Base-by-base conservation (phyloP, 1,284 basidiomycete genomes). In the Porogramme epimiltina region DNA sequence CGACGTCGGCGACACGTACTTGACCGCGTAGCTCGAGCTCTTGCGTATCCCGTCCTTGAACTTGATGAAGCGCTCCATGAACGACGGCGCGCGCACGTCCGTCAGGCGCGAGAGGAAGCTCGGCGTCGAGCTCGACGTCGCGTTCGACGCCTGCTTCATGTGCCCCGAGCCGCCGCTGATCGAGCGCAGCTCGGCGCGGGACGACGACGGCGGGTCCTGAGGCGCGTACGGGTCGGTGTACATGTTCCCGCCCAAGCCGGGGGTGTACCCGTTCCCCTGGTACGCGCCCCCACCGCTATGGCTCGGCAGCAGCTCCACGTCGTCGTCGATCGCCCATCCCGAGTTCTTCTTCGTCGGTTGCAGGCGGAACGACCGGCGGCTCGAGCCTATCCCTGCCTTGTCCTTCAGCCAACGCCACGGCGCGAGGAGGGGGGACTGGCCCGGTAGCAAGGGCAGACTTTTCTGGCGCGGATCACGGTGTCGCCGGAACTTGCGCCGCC, bases 241-340 rank as follows among this genome's bases (percentile, higher is more conserved):
- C 15, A 46, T 31, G 28, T 31, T 41, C 22, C 31, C 23, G 22
- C 18, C 18, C 37, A n/a, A n/a, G n/a, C n/a, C n/a, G n/a, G n/a
- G n/a, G n/a, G n/a, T n/a, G n/a, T n/a, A n/a, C n/a, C n/a, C n/a
- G n/a, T n/a, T n/a, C n/a, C n/a, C n/a, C n/a, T n/a, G n/a, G n/a
- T n/a, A n/a, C n/a, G n/a, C n/a, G n/a, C n/a, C n/a, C n/a, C n/a
- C n/a, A n/a, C n/a, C n/a, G n/a, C n/a, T n/a, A n/a, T n/a, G n/a
- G n/a, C n/a, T n/a, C n/a, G n/a, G n/a, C n/a, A n/a, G n/a, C n/a
- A n/a, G n/a, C n/a, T n/a, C n/a, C n/a, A n/a, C 43, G 41, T 56
- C 54, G 18, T 45, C 56, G 37, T 60, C 58, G 43, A 60, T 60
- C 36, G 47, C 58, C 52, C 52, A 56, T 34, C 40, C 39, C 22